Base-by-base conservation (phyloP, 2,329 filamentous ascomycete genomes). In the Alternaria infectoria region DNA sequence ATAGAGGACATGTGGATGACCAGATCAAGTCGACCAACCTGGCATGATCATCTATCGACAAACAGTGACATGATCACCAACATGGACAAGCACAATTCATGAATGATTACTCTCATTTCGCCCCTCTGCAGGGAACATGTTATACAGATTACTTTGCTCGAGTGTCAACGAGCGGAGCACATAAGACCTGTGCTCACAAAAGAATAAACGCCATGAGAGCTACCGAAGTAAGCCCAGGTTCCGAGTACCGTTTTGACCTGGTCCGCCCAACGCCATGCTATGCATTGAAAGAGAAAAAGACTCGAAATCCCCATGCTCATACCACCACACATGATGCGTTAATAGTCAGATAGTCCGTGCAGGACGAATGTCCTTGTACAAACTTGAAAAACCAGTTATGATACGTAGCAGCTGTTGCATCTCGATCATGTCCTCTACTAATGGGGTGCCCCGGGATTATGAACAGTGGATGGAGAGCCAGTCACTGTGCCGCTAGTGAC, bases 261-360 rank as follows among this genome's bases (percentile, higher is more conserved):
- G 21, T 36, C 23, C 52, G 30, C 30, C 52, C 52, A 54, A 44
- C 52, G 32, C 52, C 52, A 26, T 54, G 52, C 32, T 54, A 44
- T 54, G 52, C 52, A 54, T 44, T 54, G 11, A 56, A 40, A 21
- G 11, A 54, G 19, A 54, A 56, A 56, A 56, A 46, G 17, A 46
- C 25, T 23, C 23, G 9, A 21, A 36, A 25, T 21, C 28, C 49
- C 25, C 45, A 28, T 52, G 6, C 28, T n/a, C 49, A 40, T 36
- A 9, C 30, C 9, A 21, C 32, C 28, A 52, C 28, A 21, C 19
- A 23, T 52, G 21, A 12, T 9, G 30, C 49, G 49, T 52, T 28
- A 36, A 17, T 40, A 6, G 15, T 11, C 32, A 17, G 28, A n/a
- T 23, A 21, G 17, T 9, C 49, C 8, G 12, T 36, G 28, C 19